A percentile compares a stretch with the other conserved stretches of the same genome.
Conservation (phyloP, 2,329 filamentous ascomycete species). For the Colletotrichum godetiae region DNA sequence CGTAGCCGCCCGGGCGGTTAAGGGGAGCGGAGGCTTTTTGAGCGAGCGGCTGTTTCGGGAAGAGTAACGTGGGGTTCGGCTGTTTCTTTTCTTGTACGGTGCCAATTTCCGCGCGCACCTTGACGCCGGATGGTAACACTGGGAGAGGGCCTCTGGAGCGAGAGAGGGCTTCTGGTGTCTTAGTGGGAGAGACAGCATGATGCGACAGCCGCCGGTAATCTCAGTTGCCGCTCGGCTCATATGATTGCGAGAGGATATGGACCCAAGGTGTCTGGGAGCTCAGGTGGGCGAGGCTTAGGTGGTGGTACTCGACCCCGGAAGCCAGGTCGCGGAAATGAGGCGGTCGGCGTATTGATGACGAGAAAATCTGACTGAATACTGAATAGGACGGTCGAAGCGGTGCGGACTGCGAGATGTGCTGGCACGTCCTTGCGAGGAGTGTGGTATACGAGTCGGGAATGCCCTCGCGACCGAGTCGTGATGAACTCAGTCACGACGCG, state of each 20-base stretch:
- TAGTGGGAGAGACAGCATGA: conserved; percentile 9
- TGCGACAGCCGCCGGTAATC: conserved; percentile 31
- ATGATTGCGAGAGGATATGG: neutral
- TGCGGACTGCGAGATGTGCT: conserved; percentile 25
- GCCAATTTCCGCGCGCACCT: neutral
- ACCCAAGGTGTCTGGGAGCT: neutral
- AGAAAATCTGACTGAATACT: neutral
- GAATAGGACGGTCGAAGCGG: neutral
- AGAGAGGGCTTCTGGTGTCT: conserved; percentile 3
- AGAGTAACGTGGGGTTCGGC: neutral
- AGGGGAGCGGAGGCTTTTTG: neutral
- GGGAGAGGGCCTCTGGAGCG: neutral
- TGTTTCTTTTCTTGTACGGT: conserved; percentile 11
- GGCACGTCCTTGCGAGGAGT: neutral
- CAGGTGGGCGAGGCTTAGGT: neutral
- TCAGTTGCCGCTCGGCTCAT: conserved; percentile 20
- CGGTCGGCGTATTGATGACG: neutral
- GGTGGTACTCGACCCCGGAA: neutral
- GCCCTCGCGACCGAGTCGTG: conserved; percentile 34
- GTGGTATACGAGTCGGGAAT: conserved; percentile 31
- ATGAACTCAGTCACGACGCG: neutral
- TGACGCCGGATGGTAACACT: conserved; percentile 5
- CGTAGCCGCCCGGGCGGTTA: conserved; percentile 37
- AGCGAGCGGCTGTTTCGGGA: conserved; percentile 23
- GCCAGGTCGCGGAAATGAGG: conserved; percentile 16